Base-by-base conservation (phyloP, 202 grass and related monocot species). In the Zizania palustris region DNA sequence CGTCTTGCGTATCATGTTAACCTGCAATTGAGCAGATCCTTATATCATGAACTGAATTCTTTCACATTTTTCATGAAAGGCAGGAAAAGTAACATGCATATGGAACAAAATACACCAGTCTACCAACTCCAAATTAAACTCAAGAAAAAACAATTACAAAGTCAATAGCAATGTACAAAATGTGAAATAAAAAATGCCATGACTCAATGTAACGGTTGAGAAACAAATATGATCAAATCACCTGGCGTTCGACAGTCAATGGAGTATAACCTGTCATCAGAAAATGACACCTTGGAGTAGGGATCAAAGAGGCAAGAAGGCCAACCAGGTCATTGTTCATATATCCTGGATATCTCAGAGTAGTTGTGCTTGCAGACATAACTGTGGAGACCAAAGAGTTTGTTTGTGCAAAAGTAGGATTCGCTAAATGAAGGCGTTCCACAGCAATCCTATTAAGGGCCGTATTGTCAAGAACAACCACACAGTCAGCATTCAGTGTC, bases 291-390 rank as follows among this genome's bases (percentile, higher is more conserved):
- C 96, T 93, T 10, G 96, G 96, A 72, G 96, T 96, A 63, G 96
- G 96, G 55, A 99, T 95, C 72, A 99, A 61, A 63, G 91, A 95
- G 38, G 96, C 96, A 80, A 99, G 88, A 70, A 99, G 88, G 28
- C 96, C 96, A 87, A 94, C 96, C 74, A 99, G 76, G 89, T 99
- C 96, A 50, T 99, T 99, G 82, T 99, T 99, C 96, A 99, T 99
- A 80, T 99, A 99, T 76, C 96, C 96, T 72, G 96, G 96, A 73
- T 99, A 99, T 38, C 96, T 91, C 59, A 99, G 69, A 67, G 96
- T 99, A 19, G 96, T 99, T 85, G 96, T 99, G 74, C 92, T 99
- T 63, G 96, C 96, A 86, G 96, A 99, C 96, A 99, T 99, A 68
- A 99, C 96, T 33, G 96, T 99, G 48, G 96, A 99, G 20, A 99